These are phyloP conservation scores for Kwoniella mangroviensis DNA, from an alignment of 768 basidiomycete species.

Conservation along the genomic window DNA sequence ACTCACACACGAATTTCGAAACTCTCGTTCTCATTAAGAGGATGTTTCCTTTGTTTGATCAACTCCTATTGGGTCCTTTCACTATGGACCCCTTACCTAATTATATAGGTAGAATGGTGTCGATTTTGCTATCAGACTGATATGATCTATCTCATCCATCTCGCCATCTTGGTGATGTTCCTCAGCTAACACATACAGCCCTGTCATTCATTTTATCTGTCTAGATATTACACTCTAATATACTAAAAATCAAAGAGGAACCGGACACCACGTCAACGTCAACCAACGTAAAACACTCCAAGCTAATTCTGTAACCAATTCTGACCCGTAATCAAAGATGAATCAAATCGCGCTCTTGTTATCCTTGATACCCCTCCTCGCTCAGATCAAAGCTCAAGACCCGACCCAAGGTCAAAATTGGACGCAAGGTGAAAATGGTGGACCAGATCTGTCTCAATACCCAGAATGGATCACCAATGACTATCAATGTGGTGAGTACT, in stretches of 20 bases:
- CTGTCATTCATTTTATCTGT: neutral
- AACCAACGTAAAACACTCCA: too few relatives aligned
- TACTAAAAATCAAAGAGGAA: neutral
- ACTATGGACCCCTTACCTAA: neutral
- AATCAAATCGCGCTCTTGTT: neutral
- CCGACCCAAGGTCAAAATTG: neutral
- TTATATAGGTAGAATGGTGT: neutral
- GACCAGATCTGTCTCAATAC: constrained; percentile 8
- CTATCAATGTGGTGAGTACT: constrained; percentile 31
- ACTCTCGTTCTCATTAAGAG: neutral
- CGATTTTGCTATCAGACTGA: too few relatives aligned
- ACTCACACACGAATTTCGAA: too few relatives aligned
- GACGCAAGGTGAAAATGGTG: constrained; percentile 5
- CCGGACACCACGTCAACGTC: too few relatives aligned
- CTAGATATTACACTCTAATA: neutral
- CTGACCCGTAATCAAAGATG: neutral
- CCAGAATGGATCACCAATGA: constrained; percentile 35
- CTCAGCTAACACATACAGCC: too few relatives aligned
- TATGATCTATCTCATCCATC: neutral
- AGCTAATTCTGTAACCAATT: too few relatives aligned
- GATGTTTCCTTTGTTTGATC: constrained; percentile 4
- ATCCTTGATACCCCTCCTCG: neutral
- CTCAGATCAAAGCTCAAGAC: constrained; percentile 15
- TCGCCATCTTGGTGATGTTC: neutral
- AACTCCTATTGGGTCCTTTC: neutral